Evolutionary conservation across 2,329 filamentous ascomycete species (phyloP), one percentile per base, ranked within the genome.

Genomic region (Alternaria sp.): DNA sequence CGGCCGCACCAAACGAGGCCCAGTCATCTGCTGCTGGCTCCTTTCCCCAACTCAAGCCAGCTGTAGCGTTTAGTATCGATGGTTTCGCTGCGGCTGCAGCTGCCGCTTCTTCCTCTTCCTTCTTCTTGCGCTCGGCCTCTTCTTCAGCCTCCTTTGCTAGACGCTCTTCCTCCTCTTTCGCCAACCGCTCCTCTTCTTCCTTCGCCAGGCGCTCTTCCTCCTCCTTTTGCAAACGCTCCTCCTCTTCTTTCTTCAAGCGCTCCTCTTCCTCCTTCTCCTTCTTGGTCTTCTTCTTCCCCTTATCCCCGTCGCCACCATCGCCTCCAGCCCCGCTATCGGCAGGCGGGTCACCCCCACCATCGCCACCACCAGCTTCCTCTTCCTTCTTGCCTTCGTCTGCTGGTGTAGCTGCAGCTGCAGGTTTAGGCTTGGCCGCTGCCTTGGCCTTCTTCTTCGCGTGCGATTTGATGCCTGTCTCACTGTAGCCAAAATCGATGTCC

Each of bases 401-500:
- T 79, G 80, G 83, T 17, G 66, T 56, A 57, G 64, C 67, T 32
- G 63, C 46, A 23, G 21, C 52, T 23, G 58, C 68, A 43, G 56
- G 28, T 53, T 79, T 78, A 40, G 36, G 0, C 59, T 79, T 75
- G 68, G 74, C 68, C 74, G 65, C 77, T 28, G 81, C 76, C 23
- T 51, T 51, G 65, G 84, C 79, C 36, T 82, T 82, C 78, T 90
- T 90, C 61, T 82, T 80, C 30, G 83, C 84, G 72, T 90, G 85
- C 55, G 83, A 76, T 36, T 78, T 80, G 63, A 84, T 70, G 32
- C 82, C 79, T 84, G 87, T 52, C 83, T 86, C 82, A 56, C 84
- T 79, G 25, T 84, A 86, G 21, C 82, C 81, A 61, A 91, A 87
- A 72, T 92, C 89, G 54, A 92, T 80, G 28, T 81, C 78, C 19